Evolutionary conservation across 2,329 filamentous ascomycete genomes (phyloP).

Genomic region (Pseudovirgaria hyperparasitica): DNA sequence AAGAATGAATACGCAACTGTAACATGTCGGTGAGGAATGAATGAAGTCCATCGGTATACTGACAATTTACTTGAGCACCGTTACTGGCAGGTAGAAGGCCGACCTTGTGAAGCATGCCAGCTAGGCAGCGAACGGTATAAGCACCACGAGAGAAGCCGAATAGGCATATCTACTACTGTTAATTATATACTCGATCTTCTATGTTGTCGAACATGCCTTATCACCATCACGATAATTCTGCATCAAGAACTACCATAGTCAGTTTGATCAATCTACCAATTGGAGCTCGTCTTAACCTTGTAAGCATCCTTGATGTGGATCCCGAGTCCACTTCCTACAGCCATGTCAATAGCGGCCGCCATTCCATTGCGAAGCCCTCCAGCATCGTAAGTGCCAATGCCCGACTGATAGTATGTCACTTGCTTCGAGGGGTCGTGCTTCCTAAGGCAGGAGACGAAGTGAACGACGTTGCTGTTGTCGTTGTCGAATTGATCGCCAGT

Average conservation of each 20-base stretch:
- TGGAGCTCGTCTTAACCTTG: slow-evolving; percentile 26
- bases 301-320: slow-evolving; percentile 29
- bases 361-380: slow-evolving; percentile 27
- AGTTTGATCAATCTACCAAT: slow-evolving; percentile 24
- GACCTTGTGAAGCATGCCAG: slow-evolving; percentile 31
- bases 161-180: slow-evolving; percentile 33
- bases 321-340: slow-evolving; percentile 30
- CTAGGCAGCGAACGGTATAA: slow-evolving; percentile 30
- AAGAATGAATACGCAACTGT: slow-evolving; percentile 33
- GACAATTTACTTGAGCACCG: slow-evolving; percentile 27
- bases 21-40: slow-evolving; percentile 32
- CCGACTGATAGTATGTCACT: slow-evolving; percentile 31
- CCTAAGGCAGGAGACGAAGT: slow-evolving; percentile 31
- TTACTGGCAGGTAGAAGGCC: too few relatives aligned
- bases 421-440: slow-evolving; percentile 26
- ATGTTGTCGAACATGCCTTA: too few relatives aligned
- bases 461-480: slow-evolving; percentile 34
- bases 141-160: slow-evolving; percentile 35
- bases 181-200: too few relatives aligned
- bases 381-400: slow-evolving; percentile 33
- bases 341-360: slow-evolving; percentile 29
- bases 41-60: slow-evolving; percentile 28
- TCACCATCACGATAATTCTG: too few relatives aligned
- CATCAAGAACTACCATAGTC: slow-evolving; percentile 27
- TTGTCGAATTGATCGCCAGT: slow-evolving; percentile 32